phyloP scores from a whole-genome alignment of 768 basidiomycete genomes.

The Termitomyces sp. region DNA sequence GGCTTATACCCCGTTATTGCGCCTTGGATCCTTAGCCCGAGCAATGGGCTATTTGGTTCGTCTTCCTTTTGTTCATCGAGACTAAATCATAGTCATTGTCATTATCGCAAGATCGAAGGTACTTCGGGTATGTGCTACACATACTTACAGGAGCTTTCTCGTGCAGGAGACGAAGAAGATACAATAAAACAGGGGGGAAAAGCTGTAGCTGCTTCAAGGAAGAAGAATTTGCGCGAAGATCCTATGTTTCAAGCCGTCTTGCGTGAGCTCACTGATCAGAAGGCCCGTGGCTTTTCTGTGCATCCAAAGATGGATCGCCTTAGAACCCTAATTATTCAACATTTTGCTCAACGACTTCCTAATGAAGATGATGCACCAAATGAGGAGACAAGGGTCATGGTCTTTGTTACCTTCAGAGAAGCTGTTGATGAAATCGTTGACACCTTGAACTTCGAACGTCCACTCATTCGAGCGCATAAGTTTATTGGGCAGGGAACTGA shows the following conservation, averaged over 20 bases:
- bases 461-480: constrained; percentile 72
- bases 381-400: constrained; percentile 75
- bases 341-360: constrained; percentile 60
- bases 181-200: constrained; percentile 22
- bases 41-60: constrained; percentile 87
- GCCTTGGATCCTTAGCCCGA: constrained; percentile 57
- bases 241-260: constrained; percentile 61
- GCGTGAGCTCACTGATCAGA: constrained; percentile 59
- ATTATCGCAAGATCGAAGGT: constrained; percentile 62
- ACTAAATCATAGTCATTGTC: not conserved
- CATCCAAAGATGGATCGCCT: constrained; percentile 95
- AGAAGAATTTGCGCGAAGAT: constrained; percentile 45
- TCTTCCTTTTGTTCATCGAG: constrained; percentile 1
- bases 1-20: constrained; percentile 46
- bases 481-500: constrained; percentile 92
- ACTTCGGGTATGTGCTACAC: constrained; percentile 77
- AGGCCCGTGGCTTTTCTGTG: constrained; percentile 45
- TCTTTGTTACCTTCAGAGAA: constrained; percentile 88
- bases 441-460: constrained; percentile 67
- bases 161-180: constrained; percentile 29
- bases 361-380: constrained; percentile 30
- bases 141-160: constrained; percentile 44
- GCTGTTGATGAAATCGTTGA: constrained; percentile 90
- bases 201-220: constrained; percentile 36
- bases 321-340: constrained; percentile 66